phyloP scores from a whole-genome alignment of 345 rosid species.

The Physaria fendleri region DNA sequence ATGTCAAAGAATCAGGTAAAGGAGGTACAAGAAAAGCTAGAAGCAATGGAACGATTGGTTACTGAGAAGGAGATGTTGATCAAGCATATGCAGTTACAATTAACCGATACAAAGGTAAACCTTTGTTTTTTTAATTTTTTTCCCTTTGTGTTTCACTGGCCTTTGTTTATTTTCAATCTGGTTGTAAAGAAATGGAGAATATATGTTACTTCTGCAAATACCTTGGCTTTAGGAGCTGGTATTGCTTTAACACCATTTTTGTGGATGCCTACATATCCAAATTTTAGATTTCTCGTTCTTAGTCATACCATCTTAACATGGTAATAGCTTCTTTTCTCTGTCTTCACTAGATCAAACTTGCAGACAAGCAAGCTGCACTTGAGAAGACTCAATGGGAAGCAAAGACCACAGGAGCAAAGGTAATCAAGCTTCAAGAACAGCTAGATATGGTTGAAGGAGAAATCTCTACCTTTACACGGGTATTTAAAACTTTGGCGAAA shows the following conservation, averaged over 20 bases:
- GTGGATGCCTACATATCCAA: too few species aligned
- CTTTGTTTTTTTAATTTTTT: background rate
- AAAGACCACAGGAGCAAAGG: slow-evolving; percentile 55
- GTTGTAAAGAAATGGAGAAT: slow-evolving; percentile 2
- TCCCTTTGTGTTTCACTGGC: background rate
- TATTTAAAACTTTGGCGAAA: slow-evolving; percentile 58
- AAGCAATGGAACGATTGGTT: slow-evolving; percentile 50
- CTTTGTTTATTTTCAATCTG: background rate
- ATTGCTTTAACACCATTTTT: too few species aligned
- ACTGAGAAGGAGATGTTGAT: slow-evolving; percentile 62
- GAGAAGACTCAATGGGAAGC: slow-evolving; percentile 95
- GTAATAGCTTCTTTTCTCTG: slow-evolving; percentile 5
- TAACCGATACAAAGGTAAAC: slow-evolving; percentile 82
- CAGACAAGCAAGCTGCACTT: slow-evolving; percentile 91
- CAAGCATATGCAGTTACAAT: slow-evolving; percentile 63
- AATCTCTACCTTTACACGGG: slow-evolving; percentile 46
- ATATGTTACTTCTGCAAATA: background rate
- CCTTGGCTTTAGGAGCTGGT: too few species aligned
- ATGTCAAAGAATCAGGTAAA: slow-evolving; percentile 44
- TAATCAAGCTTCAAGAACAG: slow-evolving; percentile 68
- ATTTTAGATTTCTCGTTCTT: too few species aligned
- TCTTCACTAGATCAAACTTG: slow-evolving; percentile 67
- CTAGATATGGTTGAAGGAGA: slow-evolving; percentile 57
- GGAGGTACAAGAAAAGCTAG: slow-evolving; percentile 43
- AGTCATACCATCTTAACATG: too few species aligned